Evolutionary conservation across 805 yeast genomes (phyloP).

Genomic region (Yarrowia sp.): DNA sequence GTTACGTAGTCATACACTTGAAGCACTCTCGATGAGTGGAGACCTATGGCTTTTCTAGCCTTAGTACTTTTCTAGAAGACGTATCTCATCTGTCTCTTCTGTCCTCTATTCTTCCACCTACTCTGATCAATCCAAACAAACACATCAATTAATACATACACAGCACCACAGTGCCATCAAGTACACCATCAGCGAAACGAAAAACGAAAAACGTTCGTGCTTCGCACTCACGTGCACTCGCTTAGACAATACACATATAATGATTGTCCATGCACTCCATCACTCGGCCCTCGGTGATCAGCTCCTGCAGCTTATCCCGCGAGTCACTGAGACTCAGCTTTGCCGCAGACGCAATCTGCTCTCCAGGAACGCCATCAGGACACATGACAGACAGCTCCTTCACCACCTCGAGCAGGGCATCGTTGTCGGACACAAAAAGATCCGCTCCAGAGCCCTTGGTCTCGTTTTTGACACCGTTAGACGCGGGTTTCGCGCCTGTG

Average conservation of each 20-base stretch:
- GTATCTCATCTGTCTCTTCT: too few species aligned
- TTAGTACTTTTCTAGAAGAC: too few species aligned
- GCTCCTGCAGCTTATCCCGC: background rate
- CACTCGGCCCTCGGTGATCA: background rate
- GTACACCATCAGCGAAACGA: too few species aligned
- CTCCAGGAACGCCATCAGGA: slow-evolving; percentile 18
- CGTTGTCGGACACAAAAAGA: slow-evolving; percentile 16
- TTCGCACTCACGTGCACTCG: too few species aligned
- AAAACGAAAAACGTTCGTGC: too few species aligned
- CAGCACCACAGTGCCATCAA: background rate
- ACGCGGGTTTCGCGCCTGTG: slow-evolving; percentile 1
- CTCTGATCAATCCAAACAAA: background rate
- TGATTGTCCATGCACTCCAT: slow-evolving; percentile 21
- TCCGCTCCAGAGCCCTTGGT: slow-evolving; percentile 1
- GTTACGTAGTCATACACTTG: too few species aligned
- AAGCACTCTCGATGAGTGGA: too few species aligned
- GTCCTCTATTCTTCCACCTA: too few species aligned
- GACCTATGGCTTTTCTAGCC: too few species aligned
- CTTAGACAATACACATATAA: background rate
- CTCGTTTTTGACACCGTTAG: background rate
- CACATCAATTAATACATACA: background rate
- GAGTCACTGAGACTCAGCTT: background rate
- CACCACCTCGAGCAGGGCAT: background rate
- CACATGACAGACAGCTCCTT: background rate
- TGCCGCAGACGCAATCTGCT: slow-evolving; percentile 4